Evolutionary conservation across 2,329 filamentous ascomycete species (phyloP).

Genomic region (Ilyonectria robusta): DNA sequence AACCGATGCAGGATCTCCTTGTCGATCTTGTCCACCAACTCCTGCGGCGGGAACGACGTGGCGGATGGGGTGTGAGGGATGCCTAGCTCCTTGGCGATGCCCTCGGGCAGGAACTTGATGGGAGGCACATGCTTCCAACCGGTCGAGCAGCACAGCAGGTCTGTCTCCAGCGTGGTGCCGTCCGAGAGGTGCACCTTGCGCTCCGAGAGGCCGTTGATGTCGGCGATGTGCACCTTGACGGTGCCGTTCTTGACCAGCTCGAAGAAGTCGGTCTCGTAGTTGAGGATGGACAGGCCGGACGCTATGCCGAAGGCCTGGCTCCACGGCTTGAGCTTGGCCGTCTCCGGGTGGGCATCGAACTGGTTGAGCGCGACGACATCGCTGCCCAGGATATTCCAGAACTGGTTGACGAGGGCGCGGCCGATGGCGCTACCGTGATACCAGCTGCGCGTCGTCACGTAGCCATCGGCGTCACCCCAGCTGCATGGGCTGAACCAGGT

Average conservation of each 20-base stretch:
- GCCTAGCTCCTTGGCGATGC: slow-evolving; percentile 63
- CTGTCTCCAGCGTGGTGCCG: slow-evolving; percentile 61
- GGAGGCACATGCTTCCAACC: slow-evolving; percentile 71
- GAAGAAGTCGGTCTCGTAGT: slow-evolving; percentile 66
- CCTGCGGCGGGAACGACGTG: slow-evolving; percentile 41
- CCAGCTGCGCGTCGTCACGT: slow-evolving; percentile 61
- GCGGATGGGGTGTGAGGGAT: slow-evolving; percentile 58
- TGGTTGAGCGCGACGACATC: slow-evolving; percentile 63
- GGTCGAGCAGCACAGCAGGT: slow-evolving; percentile 69
- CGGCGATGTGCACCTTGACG: slow-evolving; percentile 61
- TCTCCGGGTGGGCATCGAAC: slow-evolving; percentile 60
- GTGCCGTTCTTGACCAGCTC: slow-evolving; percentile 66
- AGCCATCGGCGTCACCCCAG: slow-evolving; percentile 72
- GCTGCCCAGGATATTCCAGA: slow-evolving; percentile 63
- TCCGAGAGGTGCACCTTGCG: slow-evolving; percentile 65
- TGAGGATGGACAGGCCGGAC: slow-evolving; percentile 66
- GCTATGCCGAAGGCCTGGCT: slow-evolving; percentile 62
- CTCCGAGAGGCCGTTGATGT: slow-evolving; percentile 59
- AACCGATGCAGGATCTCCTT: slow-evolving; percentile 66
- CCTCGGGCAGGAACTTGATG: slow-evolving; percentile 66
- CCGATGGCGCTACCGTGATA: slow-evolving; percentile 67
- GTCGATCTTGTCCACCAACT: slow-evolving; percentile 62
- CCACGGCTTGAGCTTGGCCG: slow-evolving; percentile 59
- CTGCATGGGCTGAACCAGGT: slow-evolving; percentile 77
- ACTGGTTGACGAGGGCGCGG: slow-evolving; percentile 61